Conservation (phyloP, 2,329 filamentous ascomycete genomes). For the Onygenales sp. region DNA sequence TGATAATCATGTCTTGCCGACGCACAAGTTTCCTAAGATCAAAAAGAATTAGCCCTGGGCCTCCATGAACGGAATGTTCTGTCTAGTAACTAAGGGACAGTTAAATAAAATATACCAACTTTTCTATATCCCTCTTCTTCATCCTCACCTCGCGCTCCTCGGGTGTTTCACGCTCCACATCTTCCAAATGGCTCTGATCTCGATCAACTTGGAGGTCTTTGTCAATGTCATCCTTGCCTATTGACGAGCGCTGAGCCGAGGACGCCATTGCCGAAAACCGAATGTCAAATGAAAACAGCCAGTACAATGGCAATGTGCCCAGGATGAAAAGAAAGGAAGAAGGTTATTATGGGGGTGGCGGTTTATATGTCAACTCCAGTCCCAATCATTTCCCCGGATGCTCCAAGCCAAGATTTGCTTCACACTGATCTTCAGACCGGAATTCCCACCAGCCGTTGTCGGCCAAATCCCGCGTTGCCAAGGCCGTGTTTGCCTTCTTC, state of each 20-base stretch:
- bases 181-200: neutral
- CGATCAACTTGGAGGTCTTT: neutral
- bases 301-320: too few relatives aligned
- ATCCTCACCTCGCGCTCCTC: neutral
- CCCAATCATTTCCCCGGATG: too few relatives aligned
- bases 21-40: slow-evolving; percentile 8
- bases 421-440: too few relatives aligned
- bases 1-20: slow-evolving; percentile 11
- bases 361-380: too few relatives aligned
- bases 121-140: slow-evolving; percentile 7
- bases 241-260: neutral
- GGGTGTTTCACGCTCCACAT: neutral
- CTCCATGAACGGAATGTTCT: neutral
- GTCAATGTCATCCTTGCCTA: neutral
- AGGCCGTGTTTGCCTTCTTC: too few relatives aligned
- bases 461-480: too few relatives aligned
- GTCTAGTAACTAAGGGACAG: too few relatives aligned
- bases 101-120: neutral
- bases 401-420: too few relatives aligned
- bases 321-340: too few relatives aligned
- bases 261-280: neutral
- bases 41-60: neutral
- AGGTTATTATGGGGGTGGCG: too few relatives aligned
- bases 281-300: too few relatives aligned
- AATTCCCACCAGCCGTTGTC: too few relatives aligned